Evolutionary conservation across 257 asterid species (phyloP), one percentile per base, ranked within the genome.

Genomic region (Rubia yunnanensis): DNA sequence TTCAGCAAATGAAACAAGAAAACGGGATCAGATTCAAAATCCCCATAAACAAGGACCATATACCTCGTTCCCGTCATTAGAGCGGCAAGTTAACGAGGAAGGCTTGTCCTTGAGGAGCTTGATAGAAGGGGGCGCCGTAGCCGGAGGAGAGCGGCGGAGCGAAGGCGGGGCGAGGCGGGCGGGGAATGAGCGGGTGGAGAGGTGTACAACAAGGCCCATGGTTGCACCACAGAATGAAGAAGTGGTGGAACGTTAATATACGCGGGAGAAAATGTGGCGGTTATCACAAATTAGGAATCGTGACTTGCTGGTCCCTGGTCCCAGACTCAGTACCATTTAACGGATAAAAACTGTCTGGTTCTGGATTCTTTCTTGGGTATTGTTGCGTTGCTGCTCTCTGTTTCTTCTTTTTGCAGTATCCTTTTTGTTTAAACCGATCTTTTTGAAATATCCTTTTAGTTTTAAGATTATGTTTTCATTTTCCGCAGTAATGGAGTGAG

Each of bases 11-110:
- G 18, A 38, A 41, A 23, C 9, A 23, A 26, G 35, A 39, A 10
- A 11, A 0, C 14, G 2, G 18, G 18, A 10, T 39, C 18, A 0
- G n/a, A n/a, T 39, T 10, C 48, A 28, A 2, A 30, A 58, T 7
- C 7, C 31, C 17, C 20, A 30, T 26, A 17, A 34, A 30, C 2
- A 59, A 57, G 14, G 18, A 64, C 44, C 20, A 48, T 44, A 3
- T 59, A 86, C 97, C 85, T 88, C 90, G 65, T 73, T 69, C 48
- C 82, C 68, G 31, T 84, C 86, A 41, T 84, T 82, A 10, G 95
- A 82, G 70, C 83, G 78, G 78, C 90, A 79, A 65, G 36, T 41
- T 64, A 80, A 60, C 1, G 60, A 62, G 7, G 60, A 68, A 28
- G 23, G 73, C 66, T 63, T 80, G 78, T 70, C 39, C 14, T 28